Evolutionary conservation across 768 basidiomycete genomes (phyloP).

Genomic region (Mrakia blollopis): DNA sequence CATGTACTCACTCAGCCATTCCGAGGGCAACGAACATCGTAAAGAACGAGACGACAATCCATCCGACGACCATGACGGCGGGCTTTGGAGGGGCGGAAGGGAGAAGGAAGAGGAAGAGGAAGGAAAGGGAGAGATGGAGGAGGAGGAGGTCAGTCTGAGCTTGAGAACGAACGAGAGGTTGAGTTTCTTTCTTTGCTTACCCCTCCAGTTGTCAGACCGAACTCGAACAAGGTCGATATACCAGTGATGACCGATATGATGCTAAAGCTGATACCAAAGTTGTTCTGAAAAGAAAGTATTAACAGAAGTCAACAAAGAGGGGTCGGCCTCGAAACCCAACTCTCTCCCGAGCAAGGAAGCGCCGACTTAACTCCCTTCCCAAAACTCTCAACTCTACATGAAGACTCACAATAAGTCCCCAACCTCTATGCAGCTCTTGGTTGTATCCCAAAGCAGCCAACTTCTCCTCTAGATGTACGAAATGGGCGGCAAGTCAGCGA

Average conservation of each 20-base stretch:
- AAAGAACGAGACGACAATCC: conserved; percentile 46
- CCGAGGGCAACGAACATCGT: conserved; percentile 67
- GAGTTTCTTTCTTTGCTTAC: neutral
- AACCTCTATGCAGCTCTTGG: conserved; percentile 55
- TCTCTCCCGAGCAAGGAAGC: neutral
- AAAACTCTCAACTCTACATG: neutral
- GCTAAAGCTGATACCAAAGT: conserved; percentile 54
- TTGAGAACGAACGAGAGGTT: no score
- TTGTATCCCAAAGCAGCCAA: conserved; percentile 67
- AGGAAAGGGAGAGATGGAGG: no score
- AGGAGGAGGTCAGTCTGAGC: no score
- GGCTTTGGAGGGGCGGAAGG: conserved; percentile 41
- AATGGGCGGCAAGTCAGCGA: neutral
- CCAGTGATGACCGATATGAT: conserved; percentile 54
- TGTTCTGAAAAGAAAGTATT: conserved; percentile 9
- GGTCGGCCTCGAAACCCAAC: neutral
- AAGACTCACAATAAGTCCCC: conserved; percentile 27
- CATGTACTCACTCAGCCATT: conserved; percentile 55
- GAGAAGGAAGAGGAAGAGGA: no score
- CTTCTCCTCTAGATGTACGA: conserved; percentile 49
- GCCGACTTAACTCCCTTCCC: neutral
- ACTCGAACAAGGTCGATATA: conserved; percentile 13
- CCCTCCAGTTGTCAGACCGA: conserved; percentile 58
- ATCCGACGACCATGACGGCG: conserved; percentile 56
- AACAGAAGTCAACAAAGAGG: neutral